Evolutionary conservation across 768 basidiomycete genomes (phyloP), one percentile per base, ranked within the genome.

Genomic region (Rhizopogon vinicolor): DNA sequence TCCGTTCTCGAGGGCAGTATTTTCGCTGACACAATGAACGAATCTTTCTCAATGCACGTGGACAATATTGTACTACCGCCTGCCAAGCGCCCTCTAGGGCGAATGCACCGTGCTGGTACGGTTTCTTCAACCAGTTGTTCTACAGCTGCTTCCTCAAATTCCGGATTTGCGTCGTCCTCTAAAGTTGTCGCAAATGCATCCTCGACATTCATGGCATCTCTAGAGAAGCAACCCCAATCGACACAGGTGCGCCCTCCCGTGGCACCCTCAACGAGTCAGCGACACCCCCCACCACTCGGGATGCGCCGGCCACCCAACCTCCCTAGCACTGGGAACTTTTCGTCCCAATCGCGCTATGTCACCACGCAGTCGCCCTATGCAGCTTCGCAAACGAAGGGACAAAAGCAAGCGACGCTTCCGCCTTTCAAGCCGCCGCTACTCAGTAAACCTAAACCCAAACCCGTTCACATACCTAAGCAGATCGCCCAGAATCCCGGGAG

Each of bases 341-440:
- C 53, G 0, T 39, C 64, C 13, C 60, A 60, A 25, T 60, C 69
- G 0, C 69, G 70, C 31, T 64, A 58, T 10, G 14, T 41, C n/a
- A 54, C 25, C 16, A 44, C 57, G 2, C 48, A 49, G 2, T 25
- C 5, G 19, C 48, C 19, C 8, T 49, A 16, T 49, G 33, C 22
- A 5, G 5, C 14, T 25, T 58, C 68, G 5, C 69, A 69, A 31
- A 33, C 22, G 40, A 49, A 22, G 14, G 48, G 35, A 22, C 28
- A 65, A 43, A 69, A 58, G 33, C 13, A 51, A 14, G 19, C 25
- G 16, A 52, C 50, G 4, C 61, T 60, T 12, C 65, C 69, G 2
- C 60, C 63, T 28, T 69, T 69, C 54, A 69, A 65, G 29, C 69
- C 69, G 1, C 69, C 69, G 1, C 51, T 67, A 33, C 60, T 63